phyloP scores from a whole-genome alignment of 345 rosid genomes.

The Gossypium ekmanianum region DNA sequence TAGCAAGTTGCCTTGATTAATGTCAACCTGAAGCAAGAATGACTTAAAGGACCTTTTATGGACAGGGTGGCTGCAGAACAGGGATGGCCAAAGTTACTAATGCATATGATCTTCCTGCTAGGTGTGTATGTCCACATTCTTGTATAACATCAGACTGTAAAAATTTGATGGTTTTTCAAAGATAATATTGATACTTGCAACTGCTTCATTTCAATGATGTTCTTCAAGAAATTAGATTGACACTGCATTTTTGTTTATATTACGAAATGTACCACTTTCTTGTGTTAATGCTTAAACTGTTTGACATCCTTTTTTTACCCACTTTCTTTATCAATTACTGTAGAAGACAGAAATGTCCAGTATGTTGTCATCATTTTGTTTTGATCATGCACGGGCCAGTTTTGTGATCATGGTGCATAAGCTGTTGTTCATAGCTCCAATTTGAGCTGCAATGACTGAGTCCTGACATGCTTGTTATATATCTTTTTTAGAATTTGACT shows the following conservation, averaged over 20 bases:
- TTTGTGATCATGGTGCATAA: not conserved
- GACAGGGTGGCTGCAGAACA: slow-evolving; percentile 95
- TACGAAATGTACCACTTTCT: not conserved
- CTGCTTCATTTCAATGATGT: not conserved
- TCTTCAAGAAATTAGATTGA: not conserved
- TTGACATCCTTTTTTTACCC: not conserved
- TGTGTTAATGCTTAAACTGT: not conserved
- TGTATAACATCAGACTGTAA: slow-evolving; percentile 8
- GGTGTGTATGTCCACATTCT: slow-evolving; percentile 42
- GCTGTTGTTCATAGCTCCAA: not conserved
- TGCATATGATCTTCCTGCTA: slow-evolving; percentile 95
- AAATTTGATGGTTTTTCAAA: not conserved
- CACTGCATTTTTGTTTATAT: not conserved
- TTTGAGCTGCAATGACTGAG: not conserved
- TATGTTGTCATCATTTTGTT: not conserved
- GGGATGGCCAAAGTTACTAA: slow-evolving; percentile 96
- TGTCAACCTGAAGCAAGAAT: slow-evolving; percentile 7
- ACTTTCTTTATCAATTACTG: not conserved
- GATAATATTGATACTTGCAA: not conserved
- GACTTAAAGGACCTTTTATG: slow-evolving; percentile 22
- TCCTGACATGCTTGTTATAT: not conserved
- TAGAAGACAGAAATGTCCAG: not conserved
- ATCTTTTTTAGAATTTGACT: not conserved
- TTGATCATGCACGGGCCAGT: not conserved
- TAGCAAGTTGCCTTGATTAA: slow-evolving; percentile 16